Conservation (phyloP, 257 asterid genomes). For the Capsicum chinense region DNA sequence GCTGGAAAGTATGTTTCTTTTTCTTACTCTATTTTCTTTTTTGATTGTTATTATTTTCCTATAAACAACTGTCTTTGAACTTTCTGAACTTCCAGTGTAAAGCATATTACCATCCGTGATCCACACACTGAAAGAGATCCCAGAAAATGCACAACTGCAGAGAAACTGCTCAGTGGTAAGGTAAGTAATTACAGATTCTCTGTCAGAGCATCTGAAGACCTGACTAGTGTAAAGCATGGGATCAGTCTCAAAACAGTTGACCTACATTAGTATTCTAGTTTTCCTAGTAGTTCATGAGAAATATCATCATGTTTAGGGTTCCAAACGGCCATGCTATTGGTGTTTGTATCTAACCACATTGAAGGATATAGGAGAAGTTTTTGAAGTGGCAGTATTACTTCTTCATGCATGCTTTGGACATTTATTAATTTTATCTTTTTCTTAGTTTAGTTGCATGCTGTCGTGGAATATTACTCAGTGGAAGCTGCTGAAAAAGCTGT, state of each 20-base stretch:
- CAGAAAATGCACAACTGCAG: conserved; percentile 69
- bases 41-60: background rate
- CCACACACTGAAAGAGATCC: conserved; percentile 73
- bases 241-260: conserved; percentile 14
- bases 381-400: background rate
- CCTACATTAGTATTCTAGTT: background rate
- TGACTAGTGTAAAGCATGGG: background rate
- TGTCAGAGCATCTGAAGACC: background rate
- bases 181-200: conserved; percentile 45
- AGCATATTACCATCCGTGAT: conserved; percentile 66
- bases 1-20: conserved; percentile 75
- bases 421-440: conserved; percentile 22
- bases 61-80: conserved; percentile 24
- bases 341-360: conserved; percentile 15
- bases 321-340: conserved; percentile 11
- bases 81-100: conserved; percentile 56
- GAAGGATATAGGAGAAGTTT: conserved; percentile 8
- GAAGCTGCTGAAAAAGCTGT: conserved; percentile 98
- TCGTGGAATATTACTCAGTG: conserved; percentile 78
- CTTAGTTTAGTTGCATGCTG: conserved; percentile 76
- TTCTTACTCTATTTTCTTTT: background rate
- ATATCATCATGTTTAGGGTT: background rate
- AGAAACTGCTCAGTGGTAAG: conserved; percentile 89
- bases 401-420: conserved; percentile 25
- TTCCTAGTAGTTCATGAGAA: conserved; percentile 16